Evolutionary conservation across 2,329 filamentous ascomycete species (phyloP).

Genomic region (Pseudogymnoascus sp.): DNA sequence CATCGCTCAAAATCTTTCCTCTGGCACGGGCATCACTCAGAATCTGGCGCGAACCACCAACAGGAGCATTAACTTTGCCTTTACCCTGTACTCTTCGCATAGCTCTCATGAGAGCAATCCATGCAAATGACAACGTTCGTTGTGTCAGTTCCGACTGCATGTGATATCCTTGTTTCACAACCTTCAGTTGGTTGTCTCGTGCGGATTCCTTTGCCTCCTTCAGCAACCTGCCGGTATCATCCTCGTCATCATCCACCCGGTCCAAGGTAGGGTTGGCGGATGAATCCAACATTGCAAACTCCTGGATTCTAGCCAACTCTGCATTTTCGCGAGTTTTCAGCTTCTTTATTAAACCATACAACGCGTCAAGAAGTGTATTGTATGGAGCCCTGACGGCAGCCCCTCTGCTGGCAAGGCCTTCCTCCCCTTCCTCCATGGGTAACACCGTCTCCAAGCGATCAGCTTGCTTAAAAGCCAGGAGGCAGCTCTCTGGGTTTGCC

Average conservation of each 20-base stretch:
- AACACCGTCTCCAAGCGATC: slow-evolving; percentile 77
- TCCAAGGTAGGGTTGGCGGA: slow-evolving; percentile 33
- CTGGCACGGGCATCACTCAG: slow-evolving; percentile 82
- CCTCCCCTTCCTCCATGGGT: slow-evolving; percentile 66
- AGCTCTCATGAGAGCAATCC: slow-evolving; percentile 88
- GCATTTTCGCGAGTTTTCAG: slow-evolving; percentile 53
- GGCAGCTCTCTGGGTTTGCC: slow-evolving; percentile 87
- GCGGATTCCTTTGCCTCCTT: slow-evolving; percentile 34
- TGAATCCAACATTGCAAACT: slow-evolving; percentile 33
- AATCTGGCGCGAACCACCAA: slow-evolving; percentile 66
- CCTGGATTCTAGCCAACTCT: slow-evolving; percentile 49
- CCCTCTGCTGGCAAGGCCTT: slow-evolving; percentile 53
- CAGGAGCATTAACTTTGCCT: slow-evolving; percentile 38
- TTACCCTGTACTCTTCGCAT: slow-evolving; percentile 93
- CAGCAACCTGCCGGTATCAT: slow-evolving; percentile 31
- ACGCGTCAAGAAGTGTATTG: slow-evolving; percentile 69
- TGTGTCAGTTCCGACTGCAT: slow-evolving; percentile 68
- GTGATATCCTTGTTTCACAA: slow-evolving; percentile 57
- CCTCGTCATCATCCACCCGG: slow-evolving; percentile 45
- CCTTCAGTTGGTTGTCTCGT: slow-evolving; percentile 52
- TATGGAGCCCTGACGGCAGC: slow-evolving; percentile 67
- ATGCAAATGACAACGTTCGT: slow-evolving; percentile 80
- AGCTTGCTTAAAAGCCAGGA: slow-evolving; percentile 81
- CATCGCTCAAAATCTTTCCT: slow-evolving; percentile 84
- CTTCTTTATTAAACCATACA: slow-evolving; percentile 80